Conservation (phyloP, 345 rosid species). For the Corymbia maculata region DNA sequence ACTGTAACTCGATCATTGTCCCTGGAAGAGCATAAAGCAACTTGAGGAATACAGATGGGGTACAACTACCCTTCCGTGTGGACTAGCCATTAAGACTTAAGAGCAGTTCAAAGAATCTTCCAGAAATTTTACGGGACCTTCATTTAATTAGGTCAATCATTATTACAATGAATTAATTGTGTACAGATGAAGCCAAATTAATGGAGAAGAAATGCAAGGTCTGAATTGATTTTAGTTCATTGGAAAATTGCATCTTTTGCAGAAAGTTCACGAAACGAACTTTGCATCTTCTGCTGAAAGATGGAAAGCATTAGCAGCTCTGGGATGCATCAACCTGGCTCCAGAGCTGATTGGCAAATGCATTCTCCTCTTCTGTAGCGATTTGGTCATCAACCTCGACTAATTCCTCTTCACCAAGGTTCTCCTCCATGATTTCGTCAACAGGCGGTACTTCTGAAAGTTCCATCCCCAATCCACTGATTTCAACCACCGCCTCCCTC, state of each 20-base stretch:
- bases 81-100: background rate
- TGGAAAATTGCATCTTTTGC: background rate
- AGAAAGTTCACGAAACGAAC: background rate
- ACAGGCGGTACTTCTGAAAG: constrained; percentile 17
- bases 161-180: background rate
- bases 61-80: background rate
- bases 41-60: background rate
- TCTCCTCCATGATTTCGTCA: constrained; percentile 38
- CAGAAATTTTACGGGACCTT: background rate
- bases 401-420: constrained; percentile 44
- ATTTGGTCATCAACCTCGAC: constrained; percentile 23
- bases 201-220: background rate
- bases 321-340: constrained; percentile 55
- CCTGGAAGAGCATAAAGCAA: background rate
- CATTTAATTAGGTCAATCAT: background rate
- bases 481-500: constrained; percentile 53
- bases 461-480: constrained; percentile 16
- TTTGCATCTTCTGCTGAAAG: background rate
- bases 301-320: constrained; percentile 22
- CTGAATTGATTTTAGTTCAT: background rate
- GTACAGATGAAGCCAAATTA: background rate
- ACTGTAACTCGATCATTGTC: background rate
- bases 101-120: background rate
- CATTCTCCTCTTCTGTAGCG: constrained; percentile 64
- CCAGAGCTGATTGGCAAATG: constrained; percentile 67